Base-by-base conservation (phyloP, 1,284 basidiomycete species). In the Sparassis latifolia region DNA sequence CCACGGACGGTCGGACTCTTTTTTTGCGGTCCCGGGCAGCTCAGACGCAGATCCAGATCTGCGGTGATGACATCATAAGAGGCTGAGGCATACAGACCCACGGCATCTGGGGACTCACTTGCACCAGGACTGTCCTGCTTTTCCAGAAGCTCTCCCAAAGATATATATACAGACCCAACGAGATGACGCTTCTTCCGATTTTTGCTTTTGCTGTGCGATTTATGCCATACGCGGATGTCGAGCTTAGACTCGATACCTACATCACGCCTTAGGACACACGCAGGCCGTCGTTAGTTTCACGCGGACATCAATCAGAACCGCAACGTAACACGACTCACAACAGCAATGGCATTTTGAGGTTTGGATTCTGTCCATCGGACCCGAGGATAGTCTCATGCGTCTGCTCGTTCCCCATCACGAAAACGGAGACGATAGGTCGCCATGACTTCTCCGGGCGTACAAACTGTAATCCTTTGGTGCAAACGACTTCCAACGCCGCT, bases 301-400 rank as follows among this genome's bases (percentile, higher is more conserved):
- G 20, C 20, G 20, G 20, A 20, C 20, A 20, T 20, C 20, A 20
- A 28, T 39, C 27, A 7, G 28, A 31, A 32, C 7, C 43, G 5
- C 12, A 44, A 3, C 2, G 31, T 27, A 35, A 35, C 6, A 47
- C 3, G 10, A 71, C 78, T 52, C 59, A 84, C 84, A 86, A 68
- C 27, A 65, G 55, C 51, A 82, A 74, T 0, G 64, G 65, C 1
- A 74, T 67, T 55, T 79, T 83, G 45, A 79, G 66, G 59, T 86
- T 86, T 0, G 81, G 76, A 53, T 82, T 84, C 58, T 86, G 84
- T 0, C 85, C 84, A 49, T 87, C 83, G 28, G 69, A 70, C 0
- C 84, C 85, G 2, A 87, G 75, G 10, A 70, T 63, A 10, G 77
- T 69, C 56, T 86, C 84, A 53, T 79, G 73, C 2, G 53, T 53